Conservation (phyloP, 1,284 basidiomycete species). For the Puccinia polysora region DNA sequence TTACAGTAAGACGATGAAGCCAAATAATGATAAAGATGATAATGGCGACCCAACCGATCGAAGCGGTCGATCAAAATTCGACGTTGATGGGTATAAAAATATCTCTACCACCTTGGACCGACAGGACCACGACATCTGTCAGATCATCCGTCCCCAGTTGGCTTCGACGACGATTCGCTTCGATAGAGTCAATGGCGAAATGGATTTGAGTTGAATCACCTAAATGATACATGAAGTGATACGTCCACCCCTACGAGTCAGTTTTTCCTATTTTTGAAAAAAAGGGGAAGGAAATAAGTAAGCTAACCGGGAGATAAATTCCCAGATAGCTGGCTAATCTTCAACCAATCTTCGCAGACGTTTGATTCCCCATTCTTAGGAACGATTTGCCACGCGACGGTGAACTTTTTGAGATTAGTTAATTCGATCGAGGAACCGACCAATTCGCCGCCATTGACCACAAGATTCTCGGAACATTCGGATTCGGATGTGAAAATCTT, state of each 20-base stretch:
- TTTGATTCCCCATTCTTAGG: conserved; percentile 29
- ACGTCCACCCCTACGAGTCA: too few relatives aligned
- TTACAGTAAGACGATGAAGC: too few relatives aligned
- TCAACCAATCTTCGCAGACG: conserved; percentile 39
- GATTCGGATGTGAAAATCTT: conserved; percentile 3
- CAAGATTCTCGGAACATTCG: neutral
- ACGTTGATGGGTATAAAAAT: conserved; percentile 39
- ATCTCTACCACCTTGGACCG: conserved; percentile 31
- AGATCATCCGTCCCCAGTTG: neutral
- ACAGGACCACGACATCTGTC: conserved; percentile 27
- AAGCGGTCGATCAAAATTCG: conserved; percentile 10
- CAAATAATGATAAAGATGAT: too few relatives aligned
- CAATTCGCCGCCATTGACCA: conserved; percentile 6
- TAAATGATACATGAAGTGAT: neutral
- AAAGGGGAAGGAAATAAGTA: neutral
- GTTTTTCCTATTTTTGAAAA: neutral
- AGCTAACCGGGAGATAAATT: conserved; percentile 21
- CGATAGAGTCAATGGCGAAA: conserved; percentile 30
- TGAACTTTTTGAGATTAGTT: conserved; percentile 27
- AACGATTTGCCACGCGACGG: conserved; percentile 29
- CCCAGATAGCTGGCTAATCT: conserved; percentile 34
- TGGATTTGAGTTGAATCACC: conserved; percentile 24
- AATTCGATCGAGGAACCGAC: conserved; percentile 13
- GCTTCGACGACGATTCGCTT: conserved; percentile 12
- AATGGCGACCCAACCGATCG: too few relatives aligned